Percentiles rank a stretch among this genome's conserved stretches.
phyloP scores from a whole-genome alignment of 2,329 filamentous ascomycete species.

The Hypoxylon sp. region DNA sequence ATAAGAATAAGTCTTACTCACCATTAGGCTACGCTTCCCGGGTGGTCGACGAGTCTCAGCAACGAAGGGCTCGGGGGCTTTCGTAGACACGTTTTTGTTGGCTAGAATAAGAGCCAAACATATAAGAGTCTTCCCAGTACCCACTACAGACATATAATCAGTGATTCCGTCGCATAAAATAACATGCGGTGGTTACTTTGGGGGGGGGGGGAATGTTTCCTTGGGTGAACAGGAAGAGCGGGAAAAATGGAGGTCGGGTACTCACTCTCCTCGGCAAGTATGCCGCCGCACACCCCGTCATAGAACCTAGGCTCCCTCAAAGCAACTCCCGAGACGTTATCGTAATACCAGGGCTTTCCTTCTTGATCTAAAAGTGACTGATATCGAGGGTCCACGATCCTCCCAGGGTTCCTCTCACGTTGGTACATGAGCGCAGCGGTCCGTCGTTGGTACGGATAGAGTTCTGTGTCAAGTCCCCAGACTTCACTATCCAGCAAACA shows the following conservation, averaged over 20 bases:
- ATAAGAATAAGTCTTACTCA: too few relatives aligned
- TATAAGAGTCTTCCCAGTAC: slow-evolving; percentile 86
- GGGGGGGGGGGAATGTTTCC: too few relatives aligned
- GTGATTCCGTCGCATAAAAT: slow-evolving; percentile 5
- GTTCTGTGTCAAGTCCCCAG: slow-evolving; percentile 66
- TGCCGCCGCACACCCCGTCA: slow-evolving; percentile 77
- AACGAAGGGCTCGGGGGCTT: slow-evolving; percentile 69
- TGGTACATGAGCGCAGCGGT: slow-evolving; percentile 87
- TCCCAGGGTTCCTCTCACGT: slow-evolving; percentile 72
- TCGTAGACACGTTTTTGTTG: slow-evolving; percentile 72
- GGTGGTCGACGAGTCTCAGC: slow-evolving; percentile 49
- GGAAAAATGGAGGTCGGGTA: neutral
- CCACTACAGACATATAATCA: slow-evolving; percentile 56
- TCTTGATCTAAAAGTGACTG: slow-evolving; percentile 66
- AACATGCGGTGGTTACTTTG: too few relatives aligned
- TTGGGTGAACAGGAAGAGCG: neutral
- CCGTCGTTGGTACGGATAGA: slow-evolving; percentile 82
- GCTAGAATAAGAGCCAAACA: slow-evolving; percentile 80
- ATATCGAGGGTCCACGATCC: slow-evolving; percentile 77
- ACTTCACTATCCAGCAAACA: slow-evolving; percentile 63
- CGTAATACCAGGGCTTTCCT: slow-evolving; percentile 73
- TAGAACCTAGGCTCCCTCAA: slow-evolving; percentile 74
- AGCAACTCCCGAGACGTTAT: slow-evolving; percentile 69
- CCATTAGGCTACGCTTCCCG: too few relatives aligned
- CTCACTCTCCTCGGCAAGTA: slow-evolving; percentile 75